phyloP scores from a whole-genome alignment of 2,329 filamentous ascomycete species.

The Aspergillus alliaceus region DNA sequence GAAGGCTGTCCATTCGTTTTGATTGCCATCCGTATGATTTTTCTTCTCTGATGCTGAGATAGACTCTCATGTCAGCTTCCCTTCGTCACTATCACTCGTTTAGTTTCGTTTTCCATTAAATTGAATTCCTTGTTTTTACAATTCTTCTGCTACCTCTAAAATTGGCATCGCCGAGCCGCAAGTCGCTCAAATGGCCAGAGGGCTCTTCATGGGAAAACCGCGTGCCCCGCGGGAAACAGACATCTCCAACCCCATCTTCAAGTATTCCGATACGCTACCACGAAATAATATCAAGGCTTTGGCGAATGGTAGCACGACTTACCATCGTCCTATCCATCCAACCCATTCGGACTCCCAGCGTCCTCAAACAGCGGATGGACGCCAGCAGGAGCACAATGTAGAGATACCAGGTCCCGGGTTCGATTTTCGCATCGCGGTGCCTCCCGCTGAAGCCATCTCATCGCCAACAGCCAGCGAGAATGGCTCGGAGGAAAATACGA shows the following conservation, averaged over 20 bases:
- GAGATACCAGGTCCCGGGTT: constrained; percentile 21
- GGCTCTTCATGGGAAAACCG: constrained; percentile 30
- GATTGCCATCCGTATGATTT: constrained; percentile 9
- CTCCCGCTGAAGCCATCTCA: constrained; percentile 25
- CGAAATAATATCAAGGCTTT: constrained; percentile 30
- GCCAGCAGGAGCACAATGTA: constrained; percentile 14
- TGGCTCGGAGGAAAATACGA: constrained; percentile 48
- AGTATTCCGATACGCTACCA: constrained; percentile 32
- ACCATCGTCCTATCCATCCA: constrained; percentile 11
- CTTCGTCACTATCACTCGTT: constrained; percentile 6
- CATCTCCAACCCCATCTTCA: constrained; percentile 34
- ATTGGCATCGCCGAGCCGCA: background rate
- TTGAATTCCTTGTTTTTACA: background rate
- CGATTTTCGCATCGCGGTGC: constrained; percentile 32
- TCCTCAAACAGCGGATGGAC: constrained; percentile 20
- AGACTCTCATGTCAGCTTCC: constrained; percentile 12
- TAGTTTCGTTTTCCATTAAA: constrained; percentile 10
- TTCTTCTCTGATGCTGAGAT: constrained; percentile 3
- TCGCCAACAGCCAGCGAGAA: constrained; percentile 14
- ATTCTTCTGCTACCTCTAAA: background rate
- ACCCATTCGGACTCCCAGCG: constrained; percentile 20
- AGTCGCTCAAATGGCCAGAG: constrained; percentile 27
- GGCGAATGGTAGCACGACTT: constrained; percentile 8
- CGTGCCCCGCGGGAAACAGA: constrained; percentile 27
- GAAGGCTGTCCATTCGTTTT: constrained; percentile 41